phyloP scores from a whole-genome alignment of 2,329 filamentous ascomycete genomes.

The Stagonosporopsis vannaccii region DNA sequence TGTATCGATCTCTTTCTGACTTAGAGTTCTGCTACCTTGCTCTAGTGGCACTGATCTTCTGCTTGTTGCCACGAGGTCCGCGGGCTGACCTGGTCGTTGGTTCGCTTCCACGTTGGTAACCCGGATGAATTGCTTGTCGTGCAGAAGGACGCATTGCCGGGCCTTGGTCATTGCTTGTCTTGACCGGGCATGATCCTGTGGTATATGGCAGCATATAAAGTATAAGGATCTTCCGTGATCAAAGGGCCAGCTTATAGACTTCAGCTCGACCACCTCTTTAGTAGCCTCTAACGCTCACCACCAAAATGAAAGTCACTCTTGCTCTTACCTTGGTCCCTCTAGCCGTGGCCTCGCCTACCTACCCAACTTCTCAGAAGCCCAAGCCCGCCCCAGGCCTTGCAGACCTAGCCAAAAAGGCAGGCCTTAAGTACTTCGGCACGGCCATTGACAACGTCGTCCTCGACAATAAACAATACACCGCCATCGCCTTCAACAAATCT shows the following conservation, averaged over 20 bases:
- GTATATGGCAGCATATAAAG: constrained; percentile 2
- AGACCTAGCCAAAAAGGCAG: constrained; percentile 62
- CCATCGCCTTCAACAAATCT: constrained; percentile 61
- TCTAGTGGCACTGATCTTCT: constrained; percentile 28
- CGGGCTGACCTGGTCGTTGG: constrained; percentile 22
- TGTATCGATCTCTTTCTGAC: constrained; percentile 2
- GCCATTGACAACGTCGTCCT: constrained; percentile 63
- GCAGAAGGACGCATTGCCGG: constrained; percentile 4
- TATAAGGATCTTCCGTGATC: background rate
- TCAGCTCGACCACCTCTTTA: background rate
- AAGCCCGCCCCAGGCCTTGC: constrained; percentile 52
- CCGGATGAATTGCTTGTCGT: constrained; percentile 29
- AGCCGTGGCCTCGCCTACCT: constrained; percentile 28
- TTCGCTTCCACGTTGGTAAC: constrained; percentile 1
- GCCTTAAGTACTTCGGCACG: constrained; percentile 63
- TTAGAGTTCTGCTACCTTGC: constrained; percentile 21
- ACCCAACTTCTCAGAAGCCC: constrained; percentile 10
- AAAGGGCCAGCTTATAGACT: background rate
- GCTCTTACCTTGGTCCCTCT: constrained; percentile 28
- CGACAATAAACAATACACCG: constrained; percentile 62
- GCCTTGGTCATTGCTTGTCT: constrained; percentile 10
- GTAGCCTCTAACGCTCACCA: no score
- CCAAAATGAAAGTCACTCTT: constrained; percentile 37
- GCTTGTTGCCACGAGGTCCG: constrained; percentile 13
- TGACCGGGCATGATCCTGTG: constrained; percentile 8